These are phyloP conservation scores for Entoloma clypeatum DNA, from an alignment of 1,284 basidiomycete genomes.

Conservation along the genomic window DNA sequence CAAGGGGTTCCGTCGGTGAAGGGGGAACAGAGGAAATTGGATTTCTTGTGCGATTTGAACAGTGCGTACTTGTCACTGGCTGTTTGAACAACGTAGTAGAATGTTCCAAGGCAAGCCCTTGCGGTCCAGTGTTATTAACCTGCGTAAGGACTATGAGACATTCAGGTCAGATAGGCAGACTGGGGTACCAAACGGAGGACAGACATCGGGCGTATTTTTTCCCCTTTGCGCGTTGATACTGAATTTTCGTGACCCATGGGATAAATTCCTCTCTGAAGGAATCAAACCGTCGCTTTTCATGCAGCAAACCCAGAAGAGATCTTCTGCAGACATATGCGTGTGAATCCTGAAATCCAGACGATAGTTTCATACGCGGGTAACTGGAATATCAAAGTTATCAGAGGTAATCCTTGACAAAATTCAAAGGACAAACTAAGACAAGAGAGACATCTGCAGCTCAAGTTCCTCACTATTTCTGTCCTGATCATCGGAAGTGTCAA, in stretches of 20 bases:
- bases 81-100: constrained; percentile 45
- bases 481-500: constrained; percentile 62
- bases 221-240: constrained; percentile 62
- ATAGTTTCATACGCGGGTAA: constrained; percentile 71
- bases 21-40: constrained; percentile 30
- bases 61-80: neutral
- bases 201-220: constrained; percentile 55
- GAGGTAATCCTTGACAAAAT: constrained; percentile 3
- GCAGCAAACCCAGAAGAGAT: constrained; percentile 69
- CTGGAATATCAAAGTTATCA: constrained; percentile 35
- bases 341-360: constrained; percentile 74
- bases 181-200: constrained; percentile 11
- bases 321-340: constrained; percentile 87
- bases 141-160: constrained; percentile 38
- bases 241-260: constrained; percentile 85
- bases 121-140: constrained; percentile 37
- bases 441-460: constrained; percentile 67
- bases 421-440: constrained; percentile 49
- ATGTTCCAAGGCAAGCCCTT: constrained; percentile 51
- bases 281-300: constrained; percentile 65
- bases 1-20: constrained; percentile 45
- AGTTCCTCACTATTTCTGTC: constrained; percentile 71
- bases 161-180: constrained; percentile 5
- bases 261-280: constrained; percentile 85
- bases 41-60: constrained; percentile 17